Percentiles rank a stretch among this genome's conserved stretches.
These are phyloP conservation scores for Fusarium dimerum DNA, from an alignment of 2,329 filamentous ascomycete genomes.

Conservation along the genomic window DNA sequence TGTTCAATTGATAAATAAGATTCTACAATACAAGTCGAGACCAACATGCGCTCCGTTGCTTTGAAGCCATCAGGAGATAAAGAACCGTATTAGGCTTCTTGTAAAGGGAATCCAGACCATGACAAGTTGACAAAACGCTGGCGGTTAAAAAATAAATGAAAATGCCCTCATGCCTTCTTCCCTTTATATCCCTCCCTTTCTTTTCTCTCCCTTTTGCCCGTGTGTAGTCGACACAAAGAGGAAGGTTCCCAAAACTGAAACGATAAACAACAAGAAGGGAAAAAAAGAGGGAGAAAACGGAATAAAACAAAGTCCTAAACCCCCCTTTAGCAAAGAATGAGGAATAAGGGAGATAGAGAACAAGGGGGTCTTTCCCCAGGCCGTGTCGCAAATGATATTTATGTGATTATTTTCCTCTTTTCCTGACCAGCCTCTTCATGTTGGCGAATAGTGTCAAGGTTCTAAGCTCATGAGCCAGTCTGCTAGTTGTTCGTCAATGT, in stretches of 20 bases:
- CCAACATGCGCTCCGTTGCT: neutral
- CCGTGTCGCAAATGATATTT: neutral
- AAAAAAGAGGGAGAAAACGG: neutral
- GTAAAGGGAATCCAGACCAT: neutral
- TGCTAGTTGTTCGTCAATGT: conserved; percentile 3
- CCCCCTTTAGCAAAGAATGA: neutral
- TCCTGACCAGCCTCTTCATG: neutral
- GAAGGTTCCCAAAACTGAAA: too few species aligned
- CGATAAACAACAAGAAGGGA: neutral
- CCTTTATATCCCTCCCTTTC: neutral
- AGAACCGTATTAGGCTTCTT: neutral
- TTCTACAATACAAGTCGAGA: neutral
- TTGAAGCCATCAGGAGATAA: neutral
- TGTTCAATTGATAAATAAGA: neutral
- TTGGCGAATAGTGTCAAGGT: too few species aligned
- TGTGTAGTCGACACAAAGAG: neutral
- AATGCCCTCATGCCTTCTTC: neutral
- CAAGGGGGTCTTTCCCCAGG: neutral
- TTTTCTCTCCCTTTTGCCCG: neutral
- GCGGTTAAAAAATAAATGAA: neutral
- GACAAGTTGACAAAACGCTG: neutral
- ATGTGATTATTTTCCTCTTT: neutral
- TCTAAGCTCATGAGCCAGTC: neutral
- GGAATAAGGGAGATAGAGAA: neutral
- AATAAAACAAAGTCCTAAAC: neutral